These are phyloP conservation scores for Podospora sp. DNA, from an alignment of 495 filamentous ascomycete species.

Conservation along the genomic window DNA sequence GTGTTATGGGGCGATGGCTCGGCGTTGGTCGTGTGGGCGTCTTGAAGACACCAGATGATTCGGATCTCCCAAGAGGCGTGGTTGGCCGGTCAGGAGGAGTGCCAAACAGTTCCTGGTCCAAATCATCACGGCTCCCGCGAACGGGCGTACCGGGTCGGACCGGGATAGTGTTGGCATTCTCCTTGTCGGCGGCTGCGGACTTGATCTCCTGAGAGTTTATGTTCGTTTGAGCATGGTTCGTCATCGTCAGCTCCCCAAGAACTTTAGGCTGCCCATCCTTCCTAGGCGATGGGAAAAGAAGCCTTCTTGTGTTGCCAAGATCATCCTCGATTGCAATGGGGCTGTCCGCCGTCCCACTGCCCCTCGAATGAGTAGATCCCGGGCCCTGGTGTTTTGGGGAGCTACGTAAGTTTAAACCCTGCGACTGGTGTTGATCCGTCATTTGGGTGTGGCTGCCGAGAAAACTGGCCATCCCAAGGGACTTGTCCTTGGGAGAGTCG, in stretches of 20 bases:
- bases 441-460: constrained; percentile 40
- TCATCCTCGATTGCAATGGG: constrained; percentile 60
- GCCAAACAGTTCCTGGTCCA: constrained; percentile 61
- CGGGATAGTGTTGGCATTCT: constrained; percentile 30
- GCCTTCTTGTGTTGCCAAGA: constrained; percentile 70
- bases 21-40: constrained; percentile 60
- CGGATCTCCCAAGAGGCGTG: constrained; percentile 63
- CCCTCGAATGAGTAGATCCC: constrained; percentile 49
- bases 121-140: constrained; percentile 46
- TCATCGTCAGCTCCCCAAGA: constrained; percentile 60
- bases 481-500: constrained; percentile 35
- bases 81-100: constrained; percentile 53
- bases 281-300: constrained; percentile 75
- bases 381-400: constrained; percentile 38
- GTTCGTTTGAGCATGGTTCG: constrained; percentile 52
- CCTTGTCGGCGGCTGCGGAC: constrained; percentile 44
- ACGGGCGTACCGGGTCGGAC: constrained; percentile 31
- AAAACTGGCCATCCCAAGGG: constrained; percentile 7
- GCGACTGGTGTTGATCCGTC: constrained; percentile 24
- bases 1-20: constrained; percentile 58
- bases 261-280: constrained; percentile 62
- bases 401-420: constrained; percentile 39
- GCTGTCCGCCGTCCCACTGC: constrained; percentile 63
- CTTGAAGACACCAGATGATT: constrained; percentile 51
- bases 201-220: constrained; percentile 39